These are phyloP conservation scores for Botrytis porri DNA, from an alignment of 2,329 filamentous ascomycete genomes.

Conservation along the genomic window DNA sequence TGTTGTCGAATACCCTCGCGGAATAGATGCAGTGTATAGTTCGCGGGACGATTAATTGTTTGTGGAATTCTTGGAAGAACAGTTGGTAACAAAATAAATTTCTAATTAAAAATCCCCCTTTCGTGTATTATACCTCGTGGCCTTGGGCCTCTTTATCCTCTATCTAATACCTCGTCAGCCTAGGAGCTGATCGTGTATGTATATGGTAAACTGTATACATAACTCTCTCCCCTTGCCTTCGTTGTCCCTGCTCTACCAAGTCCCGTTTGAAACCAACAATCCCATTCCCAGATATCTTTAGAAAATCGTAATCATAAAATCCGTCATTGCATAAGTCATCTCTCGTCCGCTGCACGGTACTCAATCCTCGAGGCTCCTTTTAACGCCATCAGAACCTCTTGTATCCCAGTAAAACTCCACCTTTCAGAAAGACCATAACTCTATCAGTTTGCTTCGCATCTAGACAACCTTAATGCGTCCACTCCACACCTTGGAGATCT, in stretches of 20 bases:
- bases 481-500: constrained; percentile 13
- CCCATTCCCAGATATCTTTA: not conserved
- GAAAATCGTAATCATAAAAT: constrained; percentile 3
- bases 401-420: not conserved
- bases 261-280: not conserved
- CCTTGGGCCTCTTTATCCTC: not conserved
- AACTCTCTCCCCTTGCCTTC: not conserved
- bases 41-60: not conserved
- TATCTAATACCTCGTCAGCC: not conserved
- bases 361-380: no score
- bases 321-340: not conserved
- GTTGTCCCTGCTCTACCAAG: not conserved
- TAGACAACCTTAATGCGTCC: not conserved
- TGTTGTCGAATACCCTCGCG: no score
- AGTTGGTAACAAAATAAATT: not conserved
- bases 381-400: not conserved
- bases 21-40: not conserved
- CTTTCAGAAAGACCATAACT: not conserved
- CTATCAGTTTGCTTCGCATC: not conserved
- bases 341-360: not conserved
- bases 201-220: not conserved
- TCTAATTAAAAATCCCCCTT: not conserved
- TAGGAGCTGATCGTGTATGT: not conserved
- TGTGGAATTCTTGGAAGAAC: not conserved
- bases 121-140: not conserved